A percentile compares a stretch with the other conserved stretches of the same genome.
These are phyloP conservation scores for Mitragyna speciosa DNA, from an alignment of 257 asterid genomes.

Conservation along the genomic window DNA sequence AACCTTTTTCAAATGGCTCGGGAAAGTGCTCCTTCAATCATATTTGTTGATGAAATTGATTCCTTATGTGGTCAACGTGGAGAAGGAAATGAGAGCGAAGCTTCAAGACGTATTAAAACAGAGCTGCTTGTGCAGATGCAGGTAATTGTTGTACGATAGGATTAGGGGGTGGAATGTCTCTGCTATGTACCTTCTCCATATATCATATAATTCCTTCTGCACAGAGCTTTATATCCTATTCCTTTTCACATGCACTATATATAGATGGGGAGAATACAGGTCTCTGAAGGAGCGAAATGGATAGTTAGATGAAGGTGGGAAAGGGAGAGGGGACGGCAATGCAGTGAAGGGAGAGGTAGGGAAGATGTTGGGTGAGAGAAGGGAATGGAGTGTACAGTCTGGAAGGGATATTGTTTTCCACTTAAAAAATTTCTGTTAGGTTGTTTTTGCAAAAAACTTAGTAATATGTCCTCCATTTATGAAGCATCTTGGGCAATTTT, in stretches of 20 bases:
- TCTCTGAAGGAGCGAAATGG: background rate
- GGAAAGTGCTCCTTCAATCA: constrained; percentile 93
- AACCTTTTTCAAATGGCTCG: constrained; percentile 98
- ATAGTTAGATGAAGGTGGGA: background rate
- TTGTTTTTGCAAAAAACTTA: no score
- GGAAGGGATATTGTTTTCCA: background rate
- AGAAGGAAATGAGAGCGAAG: constrained; percentile 99
- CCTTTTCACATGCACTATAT: background rate
- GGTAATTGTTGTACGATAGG: constrained; percentile 43
- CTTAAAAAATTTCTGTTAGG: background rate
- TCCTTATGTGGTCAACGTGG: constrained; percentile 96
- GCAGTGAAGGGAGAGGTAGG: background rate
- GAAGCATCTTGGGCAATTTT: background rate
- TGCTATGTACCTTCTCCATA: background rate
- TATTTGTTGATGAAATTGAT: constrained; percentile 92
- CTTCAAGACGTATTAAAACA: constrained; percentile 95
- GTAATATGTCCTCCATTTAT: background rate
- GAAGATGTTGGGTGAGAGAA: background rate
- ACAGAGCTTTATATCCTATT: background rate
- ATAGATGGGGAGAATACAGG: background rate
- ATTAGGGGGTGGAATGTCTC: background rate
- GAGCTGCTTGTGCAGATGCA: constrained; percentile 99
- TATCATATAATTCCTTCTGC: background rate
- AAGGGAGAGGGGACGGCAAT: background rate
- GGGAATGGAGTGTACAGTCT: background rate